Evolutionary conservation across 108 stramenopile genomes (phyloP), one percentile per base, ranked within the genome.

Genomic region (Thalassiosira profunda): DNA sequence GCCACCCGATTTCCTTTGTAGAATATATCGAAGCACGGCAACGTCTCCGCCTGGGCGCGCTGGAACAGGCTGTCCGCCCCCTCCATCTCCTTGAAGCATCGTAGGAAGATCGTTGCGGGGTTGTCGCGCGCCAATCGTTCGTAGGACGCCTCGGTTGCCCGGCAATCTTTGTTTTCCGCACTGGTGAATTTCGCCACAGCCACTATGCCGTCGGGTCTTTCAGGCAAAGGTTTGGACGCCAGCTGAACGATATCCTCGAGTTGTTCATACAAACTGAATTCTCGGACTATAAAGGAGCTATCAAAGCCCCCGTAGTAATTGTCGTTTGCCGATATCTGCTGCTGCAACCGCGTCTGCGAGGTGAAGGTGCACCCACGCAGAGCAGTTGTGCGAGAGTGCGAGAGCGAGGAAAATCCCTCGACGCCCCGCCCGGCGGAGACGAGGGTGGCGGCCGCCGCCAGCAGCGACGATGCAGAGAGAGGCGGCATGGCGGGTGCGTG

Each of bases 141-240:
- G 46, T 85, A 90, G 38, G 82, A 73, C 17, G 81, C 85, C 54
- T 90, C 86, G 37, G 85, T 86, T 18, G 77, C 64, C 1, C 46
- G 52, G 53, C 83, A 84, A 29, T 80, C 82, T 8, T 34, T 23
- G 9, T 56, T 49, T 12, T 14, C 40, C 0, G 56, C 41, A 0
- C 74, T 76, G 15, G 86, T 70, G 38, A 67, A 86, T 29, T 86
- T 90, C 25, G 71, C 84, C n/a, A 90, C 84, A 30, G 60, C 53
- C 0, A 86, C 89, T 53, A 90, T 84, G 2, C 89, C 89, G 52
- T 90, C 86, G 24, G 89, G 89, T 42, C 86, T 72, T 53, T 90
- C 78, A 2, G 88, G 88, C 4, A 89, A 47, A 2, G 85, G 73
- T 48, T 71, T 66, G 12, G 62, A 41, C 14, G 88, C 74, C 28